Base-by-base conservation (phyloP, 306 rosid genomes). In the Quercus gilva region DNA sequence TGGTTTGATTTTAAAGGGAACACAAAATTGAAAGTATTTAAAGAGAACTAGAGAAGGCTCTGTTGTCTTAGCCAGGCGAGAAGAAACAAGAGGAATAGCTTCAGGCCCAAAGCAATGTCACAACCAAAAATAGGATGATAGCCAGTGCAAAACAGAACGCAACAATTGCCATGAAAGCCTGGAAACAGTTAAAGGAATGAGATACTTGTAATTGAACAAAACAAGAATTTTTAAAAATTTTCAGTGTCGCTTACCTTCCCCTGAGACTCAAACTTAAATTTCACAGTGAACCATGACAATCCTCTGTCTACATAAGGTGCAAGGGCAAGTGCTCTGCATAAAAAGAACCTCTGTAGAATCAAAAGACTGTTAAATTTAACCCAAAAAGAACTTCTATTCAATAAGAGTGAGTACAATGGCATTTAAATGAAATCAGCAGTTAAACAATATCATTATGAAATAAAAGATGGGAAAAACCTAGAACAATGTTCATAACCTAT, bases 301-400 rank as follows among this genome's bases (percentile, higher is more conserved):
- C 95, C 97, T 85, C 79, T 77, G 76, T 87, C 95, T 21, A 94
- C 97, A 52, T 91, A 85, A 59, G 99, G 97, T 1, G 97, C 94
- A 58, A 92, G 65, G 74, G 97, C 94, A 77, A 94, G 91, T 61
- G 97, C 99, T 80, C 99, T 89, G 92, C 88, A 82, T 49, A 80
- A 86, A 59, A 51, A 76, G 43, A 68, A 69, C 51, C 74, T 69
- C 43, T 55, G 28, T 23, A 37, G 69, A 35, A 80, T 73, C 59
- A 81, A 67, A 69, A 78, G 79, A 49, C 17, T 64, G 17, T 59
- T 41, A 13, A 15, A 6, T 6, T 23, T 26, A 31, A 64, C 19
- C 2, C 4, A 23, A 60, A 5, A 25, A 41, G 19, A 41, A 69
- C 25, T 43, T 18, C 19, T 4, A 8, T 15, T 9, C 75, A 14